Percentiles rank a stretch among this genome's conserved stretches.
phyloP scores from a whole-genome alignment of 768 basidiomycete species.

The Candolleomyces efflorescens region DNA sequence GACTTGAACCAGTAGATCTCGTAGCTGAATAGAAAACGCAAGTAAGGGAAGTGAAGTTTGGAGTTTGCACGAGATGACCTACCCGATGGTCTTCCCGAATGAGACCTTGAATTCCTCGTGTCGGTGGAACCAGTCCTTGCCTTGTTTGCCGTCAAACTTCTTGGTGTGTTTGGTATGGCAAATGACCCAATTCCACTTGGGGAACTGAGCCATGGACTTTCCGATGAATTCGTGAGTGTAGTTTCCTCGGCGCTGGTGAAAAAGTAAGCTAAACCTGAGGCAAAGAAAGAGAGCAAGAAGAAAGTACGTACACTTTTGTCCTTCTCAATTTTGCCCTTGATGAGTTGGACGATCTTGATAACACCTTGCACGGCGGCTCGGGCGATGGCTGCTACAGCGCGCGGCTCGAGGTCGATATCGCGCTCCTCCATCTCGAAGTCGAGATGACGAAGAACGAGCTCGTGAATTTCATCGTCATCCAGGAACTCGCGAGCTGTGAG shows the following conservation, averaged over 20 bases:
- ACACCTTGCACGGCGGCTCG: neutral
- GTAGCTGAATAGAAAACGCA: slow-evolving; percentile 17
- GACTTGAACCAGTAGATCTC: slow-evolving; percentile 20
- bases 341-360: neutral
- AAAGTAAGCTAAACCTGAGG: neutral
- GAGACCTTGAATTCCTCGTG: slow-evolving; percentile 19
- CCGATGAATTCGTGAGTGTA: neutral
- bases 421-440: neutral
- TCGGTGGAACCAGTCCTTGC: slow-evolving; percentile 21
- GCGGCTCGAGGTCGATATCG: neutral
- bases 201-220: slow-evolving; percentile 9
- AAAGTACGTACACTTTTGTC: neutral
- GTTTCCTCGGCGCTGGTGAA: neutral
- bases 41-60: no score
- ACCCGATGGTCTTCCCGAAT: slow-evolving; percentile 16
- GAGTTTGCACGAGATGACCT: neutral
- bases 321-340: neutral
- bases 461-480: neutral
- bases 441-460: neutral
- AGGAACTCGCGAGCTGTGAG: neutral
- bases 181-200: slow-evolving; percentile 16
- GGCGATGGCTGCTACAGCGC: neutral
- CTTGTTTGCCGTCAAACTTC: slow-evolving; percentile 14
- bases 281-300: neutral
- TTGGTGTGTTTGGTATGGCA: slow-evolving; percentile 19